Evolutionary conservation across 2,329 filamentous ascomycete genomes (phyloP).

Genomic region (Pochonia chlamydosporia): DNA sequence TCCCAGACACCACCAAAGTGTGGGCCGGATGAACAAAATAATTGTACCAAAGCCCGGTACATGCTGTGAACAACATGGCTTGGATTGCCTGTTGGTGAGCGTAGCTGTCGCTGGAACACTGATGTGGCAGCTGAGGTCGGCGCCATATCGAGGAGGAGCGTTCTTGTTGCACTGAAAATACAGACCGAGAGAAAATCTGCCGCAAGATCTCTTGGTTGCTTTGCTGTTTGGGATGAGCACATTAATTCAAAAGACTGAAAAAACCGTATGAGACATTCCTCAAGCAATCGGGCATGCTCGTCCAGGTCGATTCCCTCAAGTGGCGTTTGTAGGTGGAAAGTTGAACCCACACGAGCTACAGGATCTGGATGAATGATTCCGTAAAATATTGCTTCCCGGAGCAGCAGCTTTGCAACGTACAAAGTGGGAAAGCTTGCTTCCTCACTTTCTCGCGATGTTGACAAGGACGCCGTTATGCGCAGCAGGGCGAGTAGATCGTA

Average conservation of each 20-base stretch:
- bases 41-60: constrained; percentile 34
- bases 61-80: constrained; percentile 7
- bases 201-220: constrained; percentile 40
- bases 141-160: constrained; percentile 42
- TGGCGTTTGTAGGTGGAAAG: constrained; percentile 14
- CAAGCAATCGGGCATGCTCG: constrained; percentile 41
- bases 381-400: constrained; percentile 49
- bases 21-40: constrained; percentile 38
- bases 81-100: neutral
- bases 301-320: constrained; percentile 40
- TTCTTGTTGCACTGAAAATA: constrained; percentile 51
- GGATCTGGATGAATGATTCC: constrained; percentile 46
- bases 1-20: constrained; percentile 39
- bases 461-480: constrained; percentile 43
- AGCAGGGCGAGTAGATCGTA: constrained; percentile 50
- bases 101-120: constrained; percentile 1
- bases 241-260: constrained; percentile 43
- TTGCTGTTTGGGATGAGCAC: constrained; percentile 29
- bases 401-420: constrained; percentile 47
- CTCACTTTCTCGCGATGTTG: constrained; percentile 42
- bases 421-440: constrained; percentile 43
- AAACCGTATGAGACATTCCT: constrained; percentile 45
- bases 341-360: constrained; percentile 28
- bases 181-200: constrained; percentile 50
- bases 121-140: neutral